Conservation (phyloP, 352 stramenopile genomes). For the Phytophthora podocarpi region DNA sequence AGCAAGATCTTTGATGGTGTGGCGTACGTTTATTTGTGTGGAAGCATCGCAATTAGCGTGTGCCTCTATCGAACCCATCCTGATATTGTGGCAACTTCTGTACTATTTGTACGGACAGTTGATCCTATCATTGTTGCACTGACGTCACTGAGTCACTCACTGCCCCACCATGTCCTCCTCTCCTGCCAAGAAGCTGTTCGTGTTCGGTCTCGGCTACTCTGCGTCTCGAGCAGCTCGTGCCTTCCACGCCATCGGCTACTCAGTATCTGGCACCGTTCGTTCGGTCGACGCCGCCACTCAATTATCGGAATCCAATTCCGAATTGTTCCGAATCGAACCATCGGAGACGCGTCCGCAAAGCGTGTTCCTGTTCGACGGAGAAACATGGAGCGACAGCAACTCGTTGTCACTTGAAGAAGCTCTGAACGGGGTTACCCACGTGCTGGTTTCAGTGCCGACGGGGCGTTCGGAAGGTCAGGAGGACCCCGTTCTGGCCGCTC, state of each 20-base stretch:
- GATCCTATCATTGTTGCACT: constrained; percentile 4
- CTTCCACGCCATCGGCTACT: constrained; percentile 68
- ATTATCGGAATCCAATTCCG: constrained; percentile 39
- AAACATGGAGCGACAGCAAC: constrained; percentile 49
- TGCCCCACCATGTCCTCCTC: constrained; percentile 9
- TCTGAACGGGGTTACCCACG: constrained; percentile 66
- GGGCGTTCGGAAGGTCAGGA: constrained; percentile 45
- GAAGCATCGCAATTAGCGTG: too few species aligned
- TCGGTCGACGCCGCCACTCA: constrained; percentile 51
- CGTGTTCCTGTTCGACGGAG: constrained; percentile 85
- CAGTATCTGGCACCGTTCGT: constrained; percentile 75
- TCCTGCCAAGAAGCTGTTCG: constrained; percentile 67
- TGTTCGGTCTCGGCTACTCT: constrained; percentile 91
- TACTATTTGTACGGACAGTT: background rate
- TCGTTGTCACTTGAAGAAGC: constrained; percentile 45
- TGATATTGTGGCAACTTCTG: too few species aligned
- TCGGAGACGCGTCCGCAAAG: constrained; percentile 37
- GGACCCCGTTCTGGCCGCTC: constrained; percentile 73
- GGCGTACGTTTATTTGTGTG: background rate
- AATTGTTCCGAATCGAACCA: constrained; percentile 43
- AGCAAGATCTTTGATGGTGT: background rate
- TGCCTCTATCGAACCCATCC: too few species aligned
- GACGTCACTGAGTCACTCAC: too few species aligned
- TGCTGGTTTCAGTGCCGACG: constrained; percentile 80
- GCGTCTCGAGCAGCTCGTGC: constrained; percentile 69